Evolutionary conservation across 768 basidiomycete genomes (phyloP).

Genomic region (Xanthoconium purpureum): DNA sequence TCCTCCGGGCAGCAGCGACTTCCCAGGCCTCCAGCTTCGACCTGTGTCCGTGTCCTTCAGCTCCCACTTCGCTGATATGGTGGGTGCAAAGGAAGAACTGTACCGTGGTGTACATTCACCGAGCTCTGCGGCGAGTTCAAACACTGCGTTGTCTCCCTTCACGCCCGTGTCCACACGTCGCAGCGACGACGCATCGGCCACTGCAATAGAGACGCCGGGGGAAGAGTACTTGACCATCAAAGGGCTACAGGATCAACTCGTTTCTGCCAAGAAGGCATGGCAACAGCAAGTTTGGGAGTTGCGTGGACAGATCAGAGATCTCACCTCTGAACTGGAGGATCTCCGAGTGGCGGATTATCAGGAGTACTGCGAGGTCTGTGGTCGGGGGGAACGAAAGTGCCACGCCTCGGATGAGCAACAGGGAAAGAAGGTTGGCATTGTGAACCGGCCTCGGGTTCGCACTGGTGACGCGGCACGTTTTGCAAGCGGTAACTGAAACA

Average conservation of each 20-base stretch:
- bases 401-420: slow-evolving; percentile 17
- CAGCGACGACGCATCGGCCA: slow-evolving; percentile 32
- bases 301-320: slow-evolving; percentile 66
- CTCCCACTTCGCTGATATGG: slow-evolving; percentile 54
- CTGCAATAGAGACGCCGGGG: slow-evolving; percentile 29
- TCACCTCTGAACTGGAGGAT: slow-evolving; percentile 66
- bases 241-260: slow-evolving; percentile 60
- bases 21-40: slow-evolving; percentile 65
- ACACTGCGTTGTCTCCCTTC: slow-evolving; percentile 44
- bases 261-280: slow-evolving; percentile 58
- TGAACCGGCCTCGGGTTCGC: slow-evolving; percentile 64
- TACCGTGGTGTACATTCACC: slow-evolving; percentile 48
- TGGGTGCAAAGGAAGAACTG: slow-evolving; percentile 28
- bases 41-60: slow-evolving; percentile 78
- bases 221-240: slow-evolving; percentile 48
- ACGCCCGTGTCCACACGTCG: slow-evolving; percentile 38
- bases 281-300: slow-evolving; percentile 74
- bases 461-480: slow-evolving; percentile 67
- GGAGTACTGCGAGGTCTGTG: slow-evolving; percentile 58
- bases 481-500: slow-evolving; percentile 39
- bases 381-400: slow-evolving; percentile 40
- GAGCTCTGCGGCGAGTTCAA: slow-evolving; percentile 43
- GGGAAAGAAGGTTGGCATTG: slow-evolving; percentile 37
- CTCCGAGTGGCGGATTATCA: slow-evolving; percentile 43
- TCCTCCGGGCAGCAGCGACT: slow-evolving; percentile 59